phyloP scores from a whole-genome alignment of 129 eudicot genomes.

The Chrysanthemum lavandulifolium region DNA sequence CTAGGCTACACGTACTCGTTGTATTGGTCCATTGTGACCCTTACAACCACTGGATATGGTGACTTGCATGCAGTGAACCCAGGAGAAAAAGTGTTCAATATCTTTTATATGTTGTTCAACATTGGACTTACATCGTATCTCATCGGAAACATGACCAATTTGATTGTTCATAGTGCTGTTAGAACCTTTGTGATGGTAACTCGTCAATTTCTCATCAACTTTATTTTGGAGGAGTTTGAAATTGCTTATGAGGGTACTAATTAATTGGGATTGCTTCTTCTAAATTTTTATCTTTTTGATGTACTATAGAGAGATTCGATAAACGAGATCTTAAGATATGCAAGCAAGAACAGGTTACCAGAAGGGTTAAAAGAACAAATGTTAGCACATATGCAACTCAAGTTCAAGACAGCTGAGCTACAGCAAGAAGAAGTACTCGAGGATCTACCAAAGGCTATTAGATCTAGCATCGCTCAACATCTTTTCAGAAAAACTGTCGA shows the following conservation, averaged over 20 bases:
- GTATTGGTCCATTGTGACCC: constrained; percentile 91
- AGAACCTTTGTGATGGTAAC: constrained; percentile 77
- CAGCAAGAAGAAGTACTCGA: constrained; percentile 80
- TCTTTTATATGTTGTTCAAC: constrained; percentile 84
- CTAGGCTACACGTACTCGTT: constrained; percentile 75
- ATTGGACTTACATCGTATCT: constrained; percentile 84
- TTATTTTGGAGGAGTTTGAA: background rate
- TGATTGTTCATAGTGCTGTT: constrained; percentile 65
- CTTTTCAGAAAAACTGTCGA: constrained; percentile 57
- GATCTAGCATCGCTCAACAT: constrained; percentile 85
- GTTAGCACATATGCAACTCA: constrained; percentile 80
- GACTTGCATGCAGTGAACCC: constrained; percentile 81
- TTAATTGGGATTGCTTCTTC: no score
- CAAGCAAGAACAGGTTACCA: constrained; percentile 77
- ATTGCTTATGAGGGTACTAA: no score
- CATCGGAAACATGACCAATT: constrained; percentile 89
- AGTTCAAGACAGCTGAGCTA: constrained; percentile 82
- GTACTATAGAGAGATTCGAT: constrained; percentile 62
- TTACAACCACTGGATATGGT: constrained; percentile 82
- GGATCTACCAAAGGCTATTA: constrained; percentile 77
- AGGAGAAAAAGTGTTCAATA: constrained; percentile 80
- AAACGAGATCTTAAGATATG: constrained; percentile 67
- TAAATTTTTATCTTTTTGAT: background rate
- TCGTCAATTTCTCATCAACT: background rate
- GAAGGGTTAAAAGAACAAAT: constrained; percentile 76